These are phyloP conservation scores for Odontarrhena argentea DNA, from an alignment of 345 rosid species.

Conservation along the genomic window DNA sequence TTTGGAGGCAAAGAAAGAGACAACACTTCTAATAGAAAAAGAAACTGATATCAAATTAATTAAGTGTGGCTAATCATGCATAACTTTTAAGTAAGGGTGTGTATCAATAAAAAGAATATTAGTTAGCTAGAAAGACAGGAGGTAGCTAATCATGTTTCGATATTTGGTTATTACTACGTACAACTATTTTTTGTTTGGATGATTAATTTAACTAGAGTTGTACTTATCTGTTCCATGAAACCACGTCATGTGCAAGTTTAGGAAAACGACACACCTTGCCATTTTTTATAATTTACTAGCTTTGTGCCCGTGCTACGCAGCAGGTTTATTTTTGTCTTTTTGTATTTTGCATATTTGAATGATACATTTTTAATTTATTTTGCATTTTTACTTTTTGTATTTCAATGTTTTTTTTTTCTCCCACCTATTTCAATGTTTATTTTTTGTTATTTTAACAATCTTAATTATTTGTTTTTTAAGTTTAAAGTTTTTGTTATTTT, in stretches of 20 bases:
- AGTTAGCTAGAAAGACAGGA: not conserved
- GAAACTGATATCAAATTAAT: not conserved
- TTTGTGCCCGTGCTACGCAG: no score
- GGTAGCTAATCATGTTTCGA: not conserved
- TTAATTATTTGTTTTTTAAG: no score
- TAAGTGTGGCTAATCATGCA: no score
- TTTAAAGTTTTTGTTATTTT: no score
- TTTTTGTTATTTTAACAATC: no score
- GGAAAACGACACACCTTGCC: slow-evolving; percentile 31
- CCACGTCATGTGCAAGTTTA: slow-evolving; percentile 31
- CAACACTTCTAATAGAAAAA: not conserved
- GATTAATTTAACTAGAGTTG: not conserved
- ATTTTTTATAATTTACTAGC: slow-evolving; percentile 10
- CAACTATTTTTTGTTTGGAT: not conserved
- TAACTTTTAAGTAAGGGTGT: not conserved
- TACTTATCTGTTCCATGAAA: slow-evolving; percentile 16
- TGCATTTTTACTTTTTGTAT: no score
- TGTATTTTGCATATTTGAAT: no score
- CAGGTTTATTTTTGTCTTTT: no score
- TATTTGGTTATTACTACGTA: slow-evolving; percentile 11
- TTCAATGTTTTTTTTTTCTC: no score
- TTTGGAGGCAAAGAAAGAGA: no score
- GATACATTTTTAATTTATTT: no score
- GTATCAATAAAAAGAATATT: not conserved
- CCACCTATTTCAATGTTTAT: no score